These are phyloP conservation scores for Aspergillus uvarum DNA, from an alignment of 2,329 filamentous ascomycete genomes.

Conservation along the genomic window DNA sequence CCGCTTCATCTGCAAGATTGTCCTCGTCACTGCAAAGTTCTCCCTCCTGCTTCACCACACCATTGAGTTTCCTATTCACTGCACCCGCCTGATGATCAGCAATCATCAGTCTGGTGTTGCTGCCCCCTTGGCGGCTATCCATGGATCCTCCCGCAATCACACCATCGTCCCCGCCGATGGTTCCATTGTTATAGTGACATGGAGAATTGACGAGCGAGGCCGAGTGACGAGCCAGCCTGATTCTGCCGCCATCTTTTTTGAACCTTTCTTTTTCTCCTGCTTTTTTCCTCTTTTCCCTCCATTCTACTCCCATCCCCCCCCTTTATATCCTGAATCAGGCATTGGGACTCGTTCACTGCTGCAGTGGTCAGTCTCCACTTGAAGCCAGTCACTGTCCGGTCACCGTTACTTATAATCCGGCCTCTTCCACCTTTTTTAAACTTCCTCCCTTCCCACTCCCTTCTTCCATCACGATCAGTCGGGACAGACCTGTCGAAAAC, in stretches of 20 bases:
- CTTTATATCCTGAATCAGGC: background rate
- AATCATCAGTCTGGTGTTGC: background rate
- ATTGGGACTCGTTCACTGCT: background rate
- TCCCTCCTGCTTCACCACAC: background rate
- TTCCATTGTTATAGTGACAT: conserved; percentile 26
- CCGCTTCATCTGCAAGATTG: background rate
- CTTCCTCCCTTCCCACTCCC: background rate
- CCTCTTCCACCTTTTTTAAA: background rate
- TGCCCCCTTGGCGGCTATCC: background rate
- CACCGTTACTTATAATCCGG: background rate
- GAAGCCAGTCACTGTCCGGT: background rate
- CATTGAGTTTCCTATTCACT: background rate
- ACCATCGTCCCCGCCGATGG: conserved; percentile 25
- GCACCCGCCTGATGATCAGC: background rate
- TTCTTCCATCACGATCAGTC: background rate
- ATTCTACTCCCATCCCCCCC: background rate
- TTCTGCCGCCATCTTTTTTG: background rate
- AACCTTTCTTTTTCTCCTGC: too few species aligned
- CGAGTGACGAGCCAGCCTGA: background rate
- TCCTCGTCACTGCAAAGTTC: background rate
- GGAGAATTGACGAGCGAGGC: conserved; percentile 14
- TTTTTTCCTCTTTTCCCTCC: background rate
- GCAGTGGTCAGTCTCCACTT: background rate
- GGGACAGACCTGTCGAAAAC: background rate
- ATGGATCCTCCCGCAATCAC: conserved; percentile 18